A percentile compares a stretch with the other conserved stretches of the same genome.
phyloP scores from a whole-genome alignment of 163 green algal species.

The Trebouxia gelatinosa region DNA sequence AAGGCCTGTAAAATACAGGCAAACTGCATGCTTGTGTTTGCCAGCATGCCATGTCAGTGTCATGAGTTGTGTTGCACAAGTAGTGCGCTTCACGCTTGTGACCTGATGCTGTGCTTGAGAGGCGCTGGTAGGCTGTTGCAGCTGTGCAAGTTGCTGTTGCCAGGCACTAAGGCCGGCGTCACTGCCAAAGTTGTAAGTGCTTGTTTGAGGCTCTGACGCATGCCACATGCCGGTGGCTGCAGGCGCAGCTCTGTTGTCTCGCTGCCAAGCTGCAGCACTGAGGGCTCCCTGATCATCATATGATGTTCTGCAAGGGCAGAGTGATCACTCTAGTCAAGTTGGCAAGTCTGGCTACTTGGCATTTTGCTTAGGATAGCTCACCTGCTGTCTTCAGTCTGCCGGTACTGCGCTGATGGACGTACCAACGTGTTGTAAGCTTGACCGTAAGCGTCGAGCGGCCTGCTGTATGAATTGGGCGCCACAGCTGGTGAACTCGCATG shows the following conservation, averaged over 20 bases:
- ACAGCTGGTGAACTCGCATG: neutral
- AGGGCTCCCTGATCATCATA: neutral
- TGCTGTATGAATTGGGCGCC: neutral
- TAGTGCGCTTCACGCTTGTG: no score
- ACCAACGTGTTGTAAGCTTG: neutral
- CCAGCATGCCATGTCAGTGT: no score
- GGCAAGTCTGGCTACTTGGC: no score
- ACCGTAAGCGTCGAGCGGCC: constrained; percentile 1
- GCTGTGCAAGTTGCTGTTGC: neutral
- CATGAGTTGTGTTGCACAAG: no score
- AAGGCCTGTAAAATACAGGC: no score
- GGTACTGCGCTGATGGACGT: neutral
- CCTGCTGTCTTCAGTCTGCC: neutral
- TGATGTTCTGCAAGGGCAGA: no score
- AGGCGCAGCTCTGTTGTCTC: neutral
- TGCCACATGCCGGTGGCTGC: neutral
- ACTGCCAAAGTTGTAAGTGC: neutral
- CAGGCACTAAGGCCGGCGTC: neutral
- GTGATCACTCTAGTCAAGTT: neutral
- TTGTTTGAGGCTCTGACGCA: neutral
- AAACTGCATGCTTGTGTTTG: no score
- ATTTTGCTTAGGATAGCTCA: no score
- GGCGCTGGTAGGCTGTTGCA: constrained; percentile 1
- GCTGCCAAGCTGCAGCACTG: neutral
- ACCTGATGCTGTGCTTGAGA: constrained; percentile 1